Conservation (phyloP, 2,329 filamentous ascomycete species). For the Diaporthe capsici region DNA sequence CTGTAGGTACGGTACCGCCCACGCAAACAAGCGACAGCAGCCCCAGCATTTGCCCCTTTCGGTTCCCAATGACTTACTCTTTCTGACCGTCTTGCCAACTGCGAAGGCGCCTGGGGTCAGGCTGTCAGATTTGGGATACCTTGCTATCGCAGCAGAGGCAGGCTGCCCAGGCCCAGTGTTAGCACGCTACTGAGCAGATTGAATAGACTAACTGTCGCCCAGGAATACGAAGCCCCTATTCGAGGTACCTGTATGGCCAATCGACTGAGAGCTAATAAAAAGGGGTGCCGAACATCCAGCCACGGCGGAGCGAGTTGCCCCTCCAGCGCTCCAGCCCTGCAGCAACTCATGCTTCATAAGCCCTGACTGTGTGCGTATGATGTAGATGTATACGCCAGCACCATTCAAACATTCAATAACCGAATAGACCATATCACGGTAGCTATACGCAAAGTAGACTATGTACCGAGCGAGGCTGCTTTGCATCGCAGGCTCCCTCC, state of each 20-base stretch:
- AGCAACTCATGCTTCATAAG: conserved; percentile 14
- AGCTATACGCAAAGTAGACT: neutral
- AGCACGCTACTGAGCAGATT: conserved; percentile 32
- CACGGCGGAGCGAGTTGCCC: conserved; percentile 1
- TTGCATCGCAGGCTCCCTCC: conserved; percentile 1
- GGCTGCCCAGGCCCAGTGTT: conserved; percentile 20
- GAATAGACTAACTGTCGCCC: conserved; percentile 4
- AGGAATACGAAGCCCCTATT: conserved; percentile 35
- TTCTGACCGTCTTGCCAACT: conserved; percentile 7
- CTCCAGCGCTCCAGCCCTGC: neutral
- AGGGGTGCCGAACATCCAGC: conserved; percentile 32
- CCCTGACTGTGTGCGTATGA: conserved; percentile 2
- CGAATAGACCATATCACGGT: neutral
- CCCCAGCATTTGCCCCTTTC: conserved; percentile 15
- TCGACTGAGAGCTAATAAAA: conserved; percentile 28
- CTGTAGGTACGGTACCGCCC: neutral
- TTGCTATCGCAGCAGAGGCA: conserved; percentile 9
- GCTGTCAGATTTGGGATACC: neutral
- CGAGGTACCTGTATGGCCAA: conserved; percentile 9
- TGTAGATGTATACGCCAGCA: neutral
- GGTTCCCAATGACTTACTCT: neutral
- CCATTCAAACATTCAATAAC: neutral
- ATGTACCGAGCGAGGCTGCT: neutral
- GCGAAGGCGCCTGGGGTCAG: neutral
- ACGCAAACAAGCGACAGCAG: neutral